phyloP scores from a whole-genome alignment of 208 protist genomes.

The Trypanosoma mega region DNA sequence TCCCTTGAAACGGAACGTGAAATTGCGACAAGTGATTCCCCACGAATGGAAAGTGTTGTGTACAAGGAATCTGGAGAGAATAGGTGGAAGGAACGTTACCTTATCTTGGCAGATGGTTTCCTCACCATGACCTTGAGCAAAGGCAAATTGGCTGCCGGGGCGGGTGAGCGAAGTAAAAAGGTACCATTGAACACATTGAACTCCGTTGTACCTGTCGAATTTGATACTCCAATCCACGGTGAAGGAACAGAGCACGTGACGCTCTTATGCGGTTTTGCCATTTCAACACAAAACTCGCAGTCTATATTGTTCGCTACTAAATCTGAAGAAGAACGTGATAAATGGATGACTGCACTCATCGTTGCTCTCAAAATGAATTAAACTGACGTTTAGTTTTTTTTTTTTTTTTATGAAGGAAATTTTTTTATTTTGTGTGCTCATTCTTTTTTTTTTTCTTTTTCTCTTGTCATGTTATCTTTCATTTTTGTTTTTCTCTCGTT shows the following conservation, averaged over 20 bases:
- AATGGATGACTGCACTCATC: conserved; percentile 68
- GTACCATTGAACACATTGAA: conserved; percentile 66
- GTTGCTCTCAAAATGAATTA: conserved; percentile 68
- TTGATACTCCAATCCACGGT: conserved; percentile 44
- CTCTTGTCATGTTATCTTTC: background rate
- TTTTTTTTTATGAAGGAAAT: background rate
- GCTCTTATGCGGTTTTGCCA: conserved; percentile 52
- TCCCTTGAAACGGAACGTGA: conserved; percentile 37
- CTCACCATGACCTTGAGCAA: conserved; percentile 75
- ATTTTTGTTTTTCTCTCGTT: conserved; percentile 4
- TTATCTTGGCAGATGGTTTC: conserved; percentile 48
- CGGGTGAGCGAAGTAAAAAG: conserved; percentile 64
- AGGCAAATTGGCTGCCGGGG: conserved; percentile 52
- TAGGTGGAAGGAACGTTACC: conserved; percentile 85
- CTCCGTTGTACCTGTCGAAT: conserved; percentile 52
- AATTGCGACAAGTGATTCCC: conserved; percentile 31
- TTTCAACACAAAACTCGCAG: conserved; percentile 59
- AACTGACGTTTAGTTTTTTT: conserved; percentile 6
- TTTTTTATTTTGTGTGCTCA: background rate
- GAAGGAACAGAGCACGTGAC: conserved; percentile 1
- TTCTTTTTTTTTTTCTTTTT: conserved; percentile 3
- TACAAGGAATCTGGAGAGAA: conserved; percentile 75
- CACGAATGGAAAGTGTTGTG: conserved; percentile 71
- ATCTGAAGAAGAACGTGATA: conserved; percentile 56
- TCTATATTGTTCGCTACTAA: conserved; percentile 72